These are phyloP conservation scores for Rosa multiflora DNA, from an alignment of 306 rosid genomes.

Conservation along the genomic window DNA sequence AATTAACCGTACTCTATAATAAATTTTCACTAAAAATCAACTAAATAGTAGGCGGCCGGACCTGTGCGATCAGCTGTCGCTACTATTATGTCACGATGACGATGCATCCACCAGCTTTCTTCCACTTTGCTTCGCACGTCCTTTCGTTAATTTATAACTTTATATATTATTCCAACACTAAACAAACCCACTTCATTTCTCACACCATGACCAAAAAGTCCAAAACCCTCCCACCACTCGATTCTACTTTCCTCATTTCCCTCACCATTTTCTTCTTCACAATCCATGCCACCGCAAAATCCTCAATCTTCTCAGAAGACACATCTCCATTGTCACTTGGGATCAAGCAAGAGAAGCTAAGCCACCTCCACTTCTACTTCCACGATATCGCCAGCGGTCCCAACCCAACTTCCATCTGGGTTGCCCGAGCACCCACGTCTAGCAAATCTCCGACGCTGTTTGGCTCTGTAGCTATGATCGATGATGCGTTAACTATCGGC, in stretches of 20 bases:
- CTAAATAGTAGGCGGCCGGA: not conserved
- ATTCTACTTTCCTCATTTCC: not conserved
- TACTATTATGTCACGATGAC: constrained; percentile 3
- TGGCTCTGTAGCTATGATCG: constrained; percentile 35
- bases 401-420: constrained; percentile 38
- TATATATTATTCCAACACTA: not conserved
- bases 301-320: constrained; percentile 11
- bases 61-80: not conserved
- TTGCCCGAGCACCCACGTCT: constrained; percentile 37
- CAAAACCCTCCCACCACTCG: not conserved
- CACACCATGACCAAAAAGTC: constrained; percentile 16
- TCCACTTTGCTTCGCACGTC: not conserved
- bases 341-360: constrained; percentile 44
- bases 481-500: constrained; percentile 46
- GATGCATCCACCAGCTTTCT: not conserved
- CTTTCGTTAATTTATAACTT: not conserved
- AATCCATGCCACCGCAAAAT: constrained; percentile 4
- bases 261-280: not conserved
- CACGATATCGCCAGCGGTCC: constrained; percentile 53
- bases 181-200: not conserved
- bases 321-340: constrained; percentile 26
- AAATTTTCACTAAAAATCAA: not conserved
- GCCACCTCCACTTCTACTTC: constrained; percentile 63
- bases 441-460: constrained; percentile 34
- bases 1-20: too few species aligned